Evolutionary conservation across 1,284 basidiomycete species (phyloP).

Genomic region (Stygiomarasmius scandens): DNA sequence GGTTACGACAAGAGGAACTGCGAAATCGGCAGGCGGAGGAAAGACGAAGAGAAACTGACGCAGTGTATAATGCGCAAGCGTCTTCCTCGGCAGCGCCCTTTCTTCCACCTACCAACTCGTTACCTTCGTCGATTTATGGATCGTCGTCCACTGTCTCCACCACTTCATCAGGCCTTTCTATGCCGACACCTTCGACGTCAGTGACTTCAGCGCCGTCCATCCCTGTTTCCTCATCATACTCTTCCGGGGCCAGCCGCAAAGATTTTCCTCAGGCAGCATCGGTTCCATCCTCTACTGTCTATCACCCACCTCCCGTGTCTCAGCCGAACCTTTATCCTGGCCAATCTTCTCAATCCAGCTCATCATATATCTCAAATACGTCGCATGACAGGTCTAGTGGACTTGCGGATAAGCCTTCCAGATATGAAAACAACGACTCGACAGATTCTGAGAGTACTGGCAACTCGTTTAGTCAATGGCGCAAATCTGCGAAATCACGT

Average conservation of each 20-base stretch:
- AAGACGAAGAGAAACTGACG: constrained; percentile 1
- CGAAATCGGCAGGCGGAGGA: constrained; percentile 38
- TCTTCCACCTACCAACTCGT: background rate
- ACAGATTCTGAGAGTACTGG: too few relatives aligned
- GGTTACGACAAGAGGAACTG: constrained; percentile 34
- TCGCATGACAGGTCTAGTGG: too few relatives aligned
- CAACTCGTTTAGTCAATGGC: too few relatives aligned
- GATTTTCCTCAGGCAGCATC: too few relatives aligned
- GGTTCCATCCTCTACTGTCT: too few relatives aligned
- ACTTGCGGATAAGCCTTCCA: too few relatives aligned
- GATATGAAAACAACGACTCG: too few relatives aligned
- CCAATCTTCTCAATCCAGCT: too few relatives aligned
- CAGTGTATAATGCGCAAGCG: background rate
- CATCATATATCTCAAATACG: too few relatives aligned
- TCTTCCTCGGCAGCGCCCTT: background rate
- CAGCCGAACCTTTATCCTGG: too few relatives aligned
- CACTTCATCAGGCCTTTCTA: constrained; percentile 15
- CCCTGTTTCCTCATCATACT: constrained; percentile 17
- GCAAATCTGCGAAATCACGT: too few relatives aligned
- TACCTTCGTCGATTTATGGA: constrained; percentile 15
- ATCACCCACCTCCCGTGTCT: too few relatives aligned
- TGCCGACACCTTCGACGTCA: constrained; percentile 16
- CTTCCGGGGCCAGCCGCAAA: constrained; percentile 14
- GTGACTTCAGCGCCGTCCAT: constrained; percentile 26
- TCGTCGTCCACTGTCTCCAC: constrained; percentile 9